phyloP scores from a whole-genome alignment of 163 green algal genomes.

The Chlamydomonas reinhardtii region DNA sequence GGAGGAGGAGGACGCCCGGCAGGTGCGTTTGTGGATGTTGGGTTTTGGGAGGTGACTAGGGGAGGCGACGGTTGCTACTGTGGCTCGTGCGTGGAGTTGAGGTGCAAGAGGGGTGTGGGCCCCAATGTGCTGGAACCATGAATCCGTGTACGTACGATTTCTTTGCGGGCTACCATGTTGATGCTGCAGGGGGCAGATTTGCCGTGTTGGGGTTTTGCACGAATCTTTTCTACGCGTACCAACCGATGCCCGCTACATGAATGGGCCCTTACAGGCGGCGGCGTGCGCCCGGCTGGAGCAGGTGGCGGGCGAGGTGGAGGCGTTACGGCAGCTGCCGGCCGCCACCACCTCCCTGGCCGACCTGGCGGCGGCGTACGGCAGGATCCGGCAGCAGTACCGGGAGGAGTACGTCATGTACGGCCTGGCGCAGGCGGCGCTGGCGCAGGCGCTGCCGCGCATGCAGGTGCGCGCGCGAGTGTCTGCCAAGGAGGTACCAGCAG shows the following conservation, averaged over 20 bases:
- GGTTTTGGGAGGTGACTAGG: too few relatives aligned
- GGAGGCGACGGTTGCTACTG: too few relatives aligned
- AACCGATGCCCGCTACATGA: too few relatives aligned
- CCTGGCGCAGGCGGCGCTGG: slow-evolving; percentile 77
- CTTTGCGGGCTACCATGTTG: too few relatives aligned
- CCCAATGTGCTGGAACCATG: too few relatives aligned
- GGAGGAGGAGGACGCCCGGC: slow-evolving; percentile 63
- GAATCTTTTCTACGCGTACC: too few relatives aligned
- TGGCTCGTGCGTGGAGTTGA: too few relatives aligned
- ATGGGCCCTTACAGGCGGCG: slow-evolving; percentile 1
- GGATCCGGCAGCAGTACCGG: slow-evolving; percentile 66
- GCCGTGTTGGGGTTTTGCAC: too few relatives aligned
- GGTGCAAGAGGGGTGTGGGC: too few relatives aligned
- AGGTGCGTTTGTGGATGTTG: not conserved
- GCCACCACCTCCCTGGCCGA: slow-evolving; percentile 50
- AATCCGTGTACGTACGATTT: too few relatives aligned
- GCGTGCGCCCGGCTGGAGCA: slow-evolving; percentile 47
- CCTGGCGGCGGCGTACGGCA: slow-evolving; percentile 68
- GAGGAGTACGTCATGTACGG: slow-evolving; percentile 93
- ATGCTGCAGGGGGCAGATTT: too few relatives aligned
- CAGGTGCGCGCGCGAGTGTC: not conserved
- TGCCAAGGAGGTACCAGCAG: too few relatives aligned
- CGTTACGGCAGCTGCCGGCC: slow-evolving; percentile 39
- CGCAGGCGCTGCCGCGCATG: slow-evolving; percentile 74
- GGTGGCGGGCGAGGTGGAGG: slow-evolving; percentile 41